These are phyloP conservation scores for Barnettozyma sp. DNA, from an alignment of 805 yeast species.

Conservation along the genomic window DNA sequence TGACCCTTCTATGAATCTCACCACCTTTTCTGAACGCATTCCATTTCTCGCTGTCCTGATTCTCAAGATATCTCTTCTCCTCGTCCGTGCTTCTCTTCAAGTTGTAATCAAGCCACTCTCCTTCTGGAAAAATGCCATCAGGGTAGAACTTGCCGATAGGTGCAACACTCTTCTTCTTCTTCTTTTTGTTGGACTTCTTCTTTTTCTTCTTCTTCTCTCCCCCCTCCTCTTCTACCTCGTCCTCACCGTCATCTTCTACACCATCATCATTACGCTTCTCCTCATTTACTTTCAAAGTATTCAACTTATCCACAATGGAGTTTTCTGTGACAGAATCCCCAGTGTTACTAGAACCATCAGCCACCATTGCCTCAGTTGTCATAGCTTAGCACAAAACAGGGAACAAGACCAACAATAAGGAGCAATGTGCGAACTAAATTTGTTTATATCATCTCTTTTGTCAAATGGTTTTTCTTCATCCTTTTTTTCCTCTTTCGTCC, in stretches of 20 bases:
- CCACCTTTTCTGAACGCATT: slow-evolving; percentile 93
- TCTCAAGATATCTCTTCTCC: slow-evolving; percentile 74
- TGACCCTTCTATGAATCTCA: slow-evolving; percentile 88
- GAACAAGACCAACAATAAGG: no score
- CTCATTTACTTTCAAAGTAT: no score
- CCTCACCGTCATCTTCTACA: slow-evolving; percentile 2
- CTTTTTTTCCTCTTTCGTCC: no score
- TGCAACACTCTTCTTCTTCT: slow-evolving; percentile 46
- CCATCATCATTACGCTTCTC: slow-evolving; percentile 16
- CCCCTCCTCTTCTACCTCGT: slow-evolving; percentile 16
- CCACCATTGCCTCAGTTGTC: no score
- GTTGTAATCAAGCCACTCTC: slow-evolving; percentile 78
- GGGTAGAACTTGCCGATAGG: slow-evolving; percentile 65
- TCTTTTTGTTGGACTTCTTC: slow-evolving; percentile 56
- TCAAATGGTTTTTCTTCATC: no score
- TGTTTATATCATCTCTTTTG: no score
- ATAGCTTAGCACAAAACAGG: no score
- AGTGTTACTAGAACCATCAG: no score
- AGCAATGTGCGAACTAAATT: no score
- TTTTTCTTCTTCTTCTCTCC: slow-evolving; percentile 34
- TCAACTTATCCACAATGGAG: no score
- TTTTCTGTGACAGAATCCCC: no score
- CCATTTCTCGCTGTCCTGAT: slow-evolving; percentile 54
- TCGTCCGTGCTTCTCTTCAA: slow-evolving; percentile 75
- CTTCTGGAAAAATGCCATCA: slow-evolving; percentile 73